Evolutionary conservation across 805 yeast species (phyloP).

Genomic region (Candida peoriensis): DNA sequence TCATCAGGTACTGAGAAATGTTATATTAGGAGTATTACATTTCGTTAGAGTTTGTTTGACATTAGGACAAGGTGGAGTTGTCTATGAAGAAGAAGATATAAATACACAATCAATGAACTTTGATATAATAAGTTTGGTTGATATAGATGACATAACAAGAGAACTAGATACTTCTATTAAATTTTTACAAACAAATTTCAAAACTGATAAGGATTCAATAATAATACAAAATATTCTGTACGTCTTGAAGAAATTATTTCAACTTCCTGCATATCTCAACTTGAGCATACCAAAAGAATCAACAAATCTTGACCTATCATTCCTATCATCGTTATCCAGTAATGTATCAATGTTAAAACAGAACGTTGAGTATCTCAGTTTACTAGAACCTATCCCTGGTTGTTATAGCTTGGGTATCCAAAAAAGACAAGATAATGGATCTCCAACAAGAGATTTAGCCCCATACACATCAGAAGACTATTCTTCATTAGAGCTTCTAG

Average conservation of each 20-base stretch:
- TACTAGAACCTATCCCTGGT: conserved; percentile 26
- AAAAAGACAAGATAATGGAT: conserved; percentile 39
- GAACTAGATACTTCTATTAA: conserved; percentile 30
- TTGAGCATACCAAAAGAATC: conserved; percentile 11
- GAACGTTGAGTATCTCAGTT: conserved; percentile 17
- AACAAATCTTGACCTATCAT: conserved; percentile 9
- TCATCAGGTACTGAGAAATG: conserved; percentile 46
- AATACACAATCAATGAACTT: conserved; percentile 59
- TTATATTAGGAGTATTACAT: conserved; percentile 48
- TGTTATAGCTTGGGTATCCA: conserved; percentile 45
- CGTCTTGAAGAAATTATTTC: conserved; percentile 17
- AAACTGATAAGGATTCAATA: conserved; percentile 16
- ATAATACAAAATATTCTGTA: conserved; percentile 17
- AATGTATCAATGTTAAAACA: conserved; percentile 9
- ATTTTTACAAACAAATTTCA: conserved; percentile 25
- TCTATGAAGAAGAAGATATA: conserved; percentile 73
- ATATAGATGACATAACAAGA: conserved; percentile 15
- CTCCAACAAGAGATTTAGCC: conserved; percentile 36
- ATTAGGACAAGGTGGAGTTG: conserved; percentile 50
- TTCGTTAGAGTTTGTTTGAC: conserved; percentile 43
- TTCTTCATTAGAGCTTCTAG: conserved; percentile 25
- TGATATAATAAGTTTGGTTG: conserved; percentile 31
- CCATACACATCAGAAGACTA: conserved; percentile 28
- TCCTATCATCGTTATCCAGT: conserved; percentile 10
- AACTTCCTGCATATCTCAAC: conserved; percentile 15